Base-by-base conservation (phyloP, 1,139 yeast species). In the Insectozyma bohioensis region DNA sequence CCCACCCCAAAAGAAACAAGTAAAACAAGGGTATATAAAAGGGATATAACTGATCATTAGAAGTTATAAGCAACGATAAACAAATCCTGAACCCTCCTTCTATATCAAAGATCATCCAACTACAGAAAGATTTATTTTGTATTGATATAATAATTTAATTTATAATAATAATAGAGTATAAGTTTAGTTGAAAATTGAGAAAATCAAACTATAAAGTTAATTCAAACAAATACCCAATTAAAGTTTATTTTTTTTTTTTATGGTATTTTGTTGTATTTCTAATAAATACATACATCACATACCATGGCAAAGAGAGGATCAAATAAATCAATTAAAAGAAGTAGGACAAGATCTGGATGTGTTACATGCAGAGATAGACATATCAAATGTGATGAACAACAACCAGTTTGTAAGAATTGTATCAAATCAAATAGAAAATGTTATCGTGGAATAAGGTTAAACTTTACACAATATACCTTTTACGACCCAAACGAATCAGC, bases 371-470 rank as follows among this genome's bases (percentile, higher is more conserved):
- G 75, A 28, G 75, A 68, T 41, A 53, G 75, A 33, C 75, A 68
- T 46, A 66, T 68, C 63, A 68, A 68, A 47, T 68, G 75, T 48
- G 75, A 68, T 42, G 75, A 68, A 46, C 69, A 62, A 39, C 60
- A 56, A 31, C 75, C 75, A 1, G 69, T 67, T 17, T 68, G 75
- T 46, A 60, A 60, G 28, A 68, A 68, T 45, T 68, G 75, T 43
- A 53, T 66, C 31, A 66, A 61, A 38, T 63, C 70, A 8, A 61
- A 61, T 31, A 48, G 75, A 24, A 64, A 63, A 37, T 68, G 75
- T 41, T 62, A 61, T 42, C 49, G 74, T 37, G 75, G 75, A 2
- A 54, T 65, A n/a, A 51, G 75, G 25, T 56, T 68, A 26, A 68
- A 68, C 43, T 68, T 68, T 50, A 66, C 69, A 20, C 74, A 64